Percentiles rank a stretch among this genome's conserved stretches.
phyloP scores from a whole-genome alignment of 352 stramenopile species.

The Phytophthora pseudosyringae region DNA sequence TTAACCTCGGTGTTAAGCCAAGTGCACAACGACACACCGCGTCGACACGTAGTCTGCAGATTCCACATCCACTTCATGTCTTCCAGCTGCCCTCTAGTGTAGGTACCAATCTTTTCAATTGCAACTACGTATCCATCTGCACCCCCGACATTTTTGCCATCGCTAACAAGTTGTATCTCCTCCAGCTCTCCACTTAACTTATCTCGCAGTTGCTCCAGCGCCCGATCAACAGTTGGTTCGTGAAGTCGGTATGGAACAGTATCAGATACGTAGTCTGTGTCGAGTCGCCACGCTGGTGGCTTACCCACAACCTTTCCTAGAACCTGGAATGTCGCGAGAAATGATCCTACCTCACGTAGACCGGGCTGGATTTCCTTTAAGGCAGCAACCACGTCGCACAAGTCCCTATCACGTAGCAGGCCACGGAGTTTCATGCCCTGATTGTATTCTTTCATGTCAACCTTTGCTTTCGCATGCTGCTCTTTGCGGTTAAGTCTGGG shows the following conservation, averaged over 20 bases:
- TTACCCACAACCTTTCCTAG: background rate
- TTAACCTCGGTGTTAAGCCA: slow-evolving; percentile 12
- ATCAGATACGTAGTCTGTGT: background rate
- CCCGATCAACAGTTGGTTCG: background rate
- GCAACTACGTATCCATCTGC: background rate
- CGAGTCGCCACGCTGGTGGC: background rate
- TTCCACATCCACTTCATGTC: slow-evolving; percentile 25
- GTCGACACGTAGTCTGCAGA: slow-evolving; percentile 1
- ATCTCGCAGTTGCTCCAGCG: slow-evolving; percentile 1
- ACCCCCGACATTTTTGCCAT: background rate
- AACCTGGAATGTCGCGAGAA: background rate
- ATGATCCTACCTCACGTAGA: background rate
- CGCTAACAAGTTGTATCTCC: background rate
- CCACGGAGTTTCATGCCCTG: background rate
- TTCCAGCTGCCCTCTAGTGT: slow-evolving; percentile 2
- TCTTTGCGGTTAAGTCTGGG: slow-evolving; percentile 4
- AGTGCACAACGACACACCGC: slow-evolving; percentile 3
- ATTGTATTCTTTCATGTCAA: slow-evolving; percentile 13
- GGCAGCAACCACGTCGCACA: background rate
- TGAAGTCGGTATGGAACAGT: slow-evolving; percentile 4
- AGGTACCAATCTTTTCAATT: slow-evolving; percentile 12
- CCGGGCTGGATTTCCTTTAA: background rate
- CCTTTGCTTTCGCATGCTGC: slow-evolving; percentile 1
- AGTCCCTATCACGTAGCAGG: background rate
- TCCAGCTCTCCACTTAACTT: background rate